Conservation (phyloP, 106 monocot species). For the Gastrodia elata region DNA sequence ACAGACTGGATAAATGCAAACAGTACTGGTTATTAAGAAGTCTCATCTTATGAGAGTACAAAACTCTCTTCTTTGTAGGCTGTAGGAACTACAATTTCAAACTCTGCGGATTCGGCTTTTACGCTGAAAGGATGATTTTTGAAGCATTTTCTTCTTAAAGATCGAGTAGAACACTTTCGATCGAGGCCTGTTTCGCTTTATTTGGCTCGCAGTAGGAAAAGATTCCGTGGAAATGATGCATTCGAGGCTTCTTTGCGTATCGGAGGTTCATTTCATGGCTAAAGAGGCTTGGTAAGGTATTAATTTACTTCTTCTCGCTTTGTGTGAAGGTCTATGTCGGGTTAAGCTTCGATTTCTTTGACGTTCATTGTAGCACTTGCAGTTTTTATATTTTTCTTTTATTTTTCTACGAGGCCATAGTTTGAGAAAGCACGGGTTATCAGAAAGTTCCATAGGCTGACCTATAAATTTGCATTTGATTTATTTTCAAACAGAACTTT, state of each 20-base stretch:
- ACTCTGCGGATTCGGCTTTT: not conserved
- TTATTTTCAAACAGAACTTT: not conserved
- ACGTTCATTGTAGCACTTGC: not conserved
- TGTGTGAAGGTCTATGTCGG: not conserved
- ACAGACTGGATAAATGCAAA: too few species aligned
- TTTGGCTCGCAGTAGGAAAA: constrained; percentile 1
- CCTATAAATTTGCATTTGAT: not conserved
- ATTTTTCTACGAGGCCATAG: not conserved
- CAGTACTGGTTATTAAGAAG: not conserved
- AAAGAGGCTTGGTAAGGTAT: not conserved
- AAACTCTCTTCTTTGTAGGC: not conserved
- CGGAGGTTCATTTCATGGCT: not conserved
- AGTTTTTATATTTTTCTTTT: too few species aligned
- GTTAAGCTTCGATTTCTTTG: not conserved
- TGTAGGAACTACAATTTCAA: not conserved
- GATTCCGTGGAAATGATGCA: not conserved
- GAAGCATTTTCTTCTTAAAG: not conserved
- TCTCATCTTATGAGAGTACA: not conserved
- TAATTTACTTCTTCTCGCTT: not conserved
- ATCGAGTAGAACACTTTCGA: not conserved
- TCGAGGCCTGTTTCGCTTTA: not conserved
- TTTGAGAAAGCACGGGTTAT: not conserved
- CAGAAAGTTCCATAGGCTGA: not conserved
- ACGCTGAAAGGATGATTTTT: not conserved
- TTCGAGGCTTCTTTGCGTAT: not conserved